phyloP scores from a whole-genome alignment of 1,284 basidiomycete genomes.

The Trichosporon sp. region DNA sequence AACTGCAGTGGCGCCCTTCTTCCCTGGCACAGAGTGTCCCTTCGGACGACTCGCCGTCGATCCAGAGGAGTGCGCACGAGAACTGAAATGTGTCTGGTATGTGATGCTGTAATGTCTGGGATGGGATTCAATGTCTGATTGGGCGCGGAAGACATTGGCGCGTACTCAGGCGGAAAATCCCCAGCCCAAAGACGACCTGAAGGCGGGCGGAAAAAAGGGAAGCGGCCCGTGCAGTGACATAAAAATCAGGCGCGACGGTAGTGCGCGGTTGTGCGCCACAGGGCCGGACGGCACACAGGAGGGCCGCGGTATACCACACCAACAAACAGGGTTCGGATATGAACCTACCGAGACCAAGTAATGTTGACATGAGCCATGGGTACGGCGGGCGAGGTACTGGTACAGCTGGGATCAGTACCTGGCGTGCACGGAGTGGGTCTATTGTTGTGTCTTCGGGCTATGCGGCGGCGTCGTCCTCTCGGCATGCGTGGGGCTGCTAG shows the following conservation, averaged over 20 bases:
- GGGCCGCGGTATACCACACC: too few species aligned
- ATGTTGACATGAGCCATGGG: conserved; percentile 1
- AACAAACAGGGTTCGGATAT: background rate
- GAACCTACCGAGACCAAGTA: background rate
- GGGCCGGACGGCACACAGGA: background rate
- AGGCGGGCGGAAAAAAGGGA: background rate
- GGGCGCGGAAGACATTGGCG: background rate
- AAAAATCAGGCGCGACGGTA: conserved; percentile 1
- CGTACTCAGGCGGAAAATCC: background rate
- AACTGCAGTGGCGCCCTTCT: background rate
- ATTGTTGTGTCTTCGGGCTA: background rate
- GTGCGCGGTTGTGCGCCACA: background rate
- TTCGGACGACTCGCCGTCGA: background rate
- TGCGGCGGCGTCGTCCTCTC: background rate
- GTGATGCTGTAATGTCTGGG: background rate
- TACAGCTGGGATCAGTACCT: background rate
- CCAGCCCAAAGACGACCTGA: background rate
- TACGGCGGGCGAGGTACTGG: background rate
- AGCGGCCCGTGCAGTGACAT: background rate
- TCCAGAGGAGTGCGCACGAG: background rate
- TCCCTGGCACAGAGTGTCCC: background rate
- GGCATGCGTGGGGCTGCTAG: too few species aligned
- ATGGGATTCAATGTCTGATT: background rate
- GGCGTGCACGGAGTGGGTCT: background rate
- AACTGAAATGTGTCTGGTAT: background rate